phyloP scores from a whole-genome alignment of 2,329 filamentous ascomycete genomes.

The Pseudocercospora crystallina region DNA sequence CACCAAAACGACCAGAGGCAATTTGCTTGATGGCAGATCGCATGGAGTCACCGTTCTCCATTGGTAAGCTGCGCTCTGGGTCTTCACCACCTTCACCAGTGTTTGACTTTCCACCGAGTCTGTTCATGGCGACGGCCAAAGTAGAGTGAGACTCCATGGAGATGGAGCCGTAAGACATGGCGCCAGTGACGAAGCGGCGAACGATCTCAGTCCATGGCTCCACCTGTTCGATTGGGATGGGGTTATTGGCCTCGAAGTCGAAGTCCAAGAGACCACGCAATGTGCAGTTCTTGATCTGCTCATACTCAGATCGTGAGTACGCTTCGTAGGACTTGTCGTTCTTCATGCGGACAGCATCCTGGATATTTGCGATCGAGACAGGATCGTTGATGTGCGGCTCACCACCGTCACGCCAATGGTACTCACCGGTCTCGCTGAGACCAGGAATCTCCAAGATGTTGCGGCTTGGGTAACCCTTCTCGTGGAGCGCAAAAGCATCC shows the following conservation, averaged over 20 bases:
- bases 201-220: slow-evolving; percentile 99
- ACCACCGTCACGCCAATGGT: slow-evolving; percentile 96
- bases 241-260: slow-evolving; percentile 81
- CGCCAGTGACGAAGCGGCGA: slow-evolving; percentile 91
- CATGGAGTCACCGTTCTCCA: slow-evolving; percentile 95
- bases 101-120: slow-evolving; percentile 94
- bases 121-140: slow-evolving; percentile 93
- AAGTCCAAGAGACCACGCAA: slow-evolving; percentile 93
- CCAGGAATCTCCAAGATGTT: slow-evolving; percentile 74
- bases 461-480: slow-evolving; percentile 83
- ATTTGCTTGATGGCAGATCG: slow-evolving; percentile 97
- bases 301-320: slow-evolving; percentile 88
- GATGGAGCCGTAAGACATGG: slow-evolving; percentile 98
- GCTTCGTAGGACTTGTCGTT: slow-evolving; percentile 99
- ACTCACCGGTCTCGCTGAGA: slow-evolving; percentile 89
- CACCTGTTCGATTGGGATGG: slow-evolving; percentile 92
- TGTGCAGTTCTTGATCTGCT: slow-evolving; percentile 95
- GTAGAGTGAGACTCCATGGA: slow-evolving; percentile 98
- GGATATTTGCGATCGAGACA: slow-evolving; percentile 90
- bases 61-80: slow-evolving; percentile 78
- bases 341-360: slow-evolving; percentile 93
- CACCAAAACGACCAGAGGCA: slow-evolving; percentile 91
- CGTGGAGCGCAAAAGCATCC: slow-evolving; percentile 91
- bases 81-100: slow-evolving; percentile 97
- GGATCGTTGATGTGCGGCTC: slow-evolving; percentile 96